A percentile compares a stretch with the other conserved stretches of the same genome.
phyloP scores from a whole-genome alignment of 73 alveolate species.

The Paramecium sonneborni region DNA sequence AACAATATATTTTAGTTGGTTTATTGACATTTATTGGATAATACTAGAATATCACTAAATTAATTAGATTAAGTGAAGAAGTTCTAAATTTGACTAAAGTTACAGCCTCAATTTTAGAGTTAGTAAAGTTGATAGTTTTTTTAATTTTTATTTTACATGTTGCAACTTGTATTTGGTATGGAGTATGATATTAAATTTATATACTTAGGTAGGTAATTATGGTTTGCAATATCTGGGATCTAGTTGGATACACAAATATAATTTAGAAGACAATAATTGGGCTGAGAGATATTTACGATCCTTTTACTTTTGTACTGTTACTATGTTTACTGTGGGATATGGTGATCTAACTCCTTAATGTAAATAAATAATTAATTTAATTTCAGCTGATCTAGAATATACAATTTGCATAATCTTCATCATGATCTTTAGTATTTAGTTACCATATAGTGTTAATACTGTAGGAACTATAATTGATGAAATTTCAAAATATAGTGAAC shows the following conservation, averaged over 20 bases:
- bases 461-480: constrained; percentile 35
- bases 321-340: constrained; percentile 59
- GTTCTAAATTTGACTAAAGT: constrained; percentile 13
- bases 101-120: constrained; percentile 3
- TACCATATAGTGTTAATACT: constrained; percentile 37
- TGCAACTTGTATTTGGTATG: constrained; percentile 38
- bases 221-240: neutral
- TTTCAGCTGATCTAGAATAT: constrained; percentile 10
- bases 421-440: constrained; percentile 16
- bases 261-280: neutral
- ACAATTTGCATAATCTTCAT: neutral
- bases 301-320: constrained; percentile 40
- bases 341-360: constrained; percentile 53
- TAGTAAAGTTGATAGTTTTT: neutral
- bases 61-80: constrained; percentile 20
- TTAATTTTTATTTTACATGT: neutral
- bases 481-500: neutral
- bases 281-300: constrained; percentile 41
- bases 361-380: neutral
- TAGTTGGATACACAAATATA: constrained; percentile 31
- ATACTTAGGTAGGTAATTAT: neutral
- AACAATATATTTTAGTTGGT: neutral
- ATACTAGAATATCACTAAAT: constrained; percentile 10
- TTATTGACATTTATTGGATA: neutral
- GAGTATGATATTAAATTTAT: neutral